Percentiles rank a stretch among this genome's conserved stretches.
Evolutionary conservation across 2,329 filamentous ascomycete species (phyloP).

Genomic region (Pseudogymnoascus sp.): DNA sequence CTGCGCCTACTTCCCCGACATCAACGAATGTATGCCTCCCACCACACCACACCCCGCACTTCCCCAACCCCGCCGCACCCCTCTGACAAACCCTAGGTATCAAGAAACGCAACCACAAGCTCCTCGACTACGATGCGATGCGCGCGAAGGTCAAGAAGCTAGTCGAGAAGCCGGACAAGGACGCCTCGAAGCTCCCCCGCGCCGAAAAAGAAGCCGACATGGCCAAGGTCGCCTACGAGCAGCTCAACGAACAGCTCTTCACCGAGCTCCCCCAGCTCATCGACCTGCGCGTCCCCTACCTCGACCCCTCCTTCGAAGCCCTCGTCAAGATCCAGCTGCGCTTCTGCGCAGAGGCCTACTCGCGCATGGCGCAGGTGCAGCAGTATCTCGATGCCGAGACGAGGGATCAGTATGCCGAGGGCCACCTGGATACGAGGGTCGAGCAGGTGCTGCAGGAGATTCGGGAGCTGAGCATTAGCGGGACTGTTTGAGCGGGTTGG

Average conservation of each 20-base stretch:
- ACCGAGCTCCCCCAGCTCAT: constrained; percentile 91
- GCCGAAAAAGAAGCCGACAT: constrained; percentile 95
- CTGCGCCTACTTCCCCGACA: constrained; percentile 97
- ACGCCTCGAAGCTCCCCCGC: constrained; percentile 89
- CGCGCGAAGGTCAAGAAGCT: constrained; percentile 95
- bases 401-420: constrained; percentile 89
- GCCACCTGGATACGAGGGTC: constrained; percentile 81
- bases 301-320: constrained; percentile 94
- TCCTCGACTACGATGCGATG: constrained; percentile 94
- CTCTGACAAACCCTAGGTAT: constrained; percentile 53
- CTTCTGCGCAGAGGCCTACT: constrained; percentile 97
- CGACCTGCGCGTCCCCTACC: constrained; percentile 90
- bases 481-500: constrained; percentile 44
- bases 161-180: constrained; percentile 97
- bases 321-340: constrained; percentile 96
- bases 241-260: constrained; percentile 92
- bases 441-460: constrained; percentile 97
- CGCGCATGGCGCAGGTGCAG: constrained; percentile 96
- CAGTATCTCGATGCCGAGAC: constrained; percentile 96
- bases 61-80: background rate
- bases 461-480: constrained; percentile 85
- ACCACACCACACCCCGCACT: constrained; percentile 9
- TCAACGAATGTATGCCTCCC: constrained; percentile 72
- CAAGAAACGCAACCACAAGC: constrained; percentile 97
- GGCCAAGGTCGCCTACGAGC: constrained; percentile 87